These are phyloP conservation scores for Corynascus novoguineensis DNA, from an alignment of 495 filamentous ascomycete species.

Conservation along the genomic window DNA sequence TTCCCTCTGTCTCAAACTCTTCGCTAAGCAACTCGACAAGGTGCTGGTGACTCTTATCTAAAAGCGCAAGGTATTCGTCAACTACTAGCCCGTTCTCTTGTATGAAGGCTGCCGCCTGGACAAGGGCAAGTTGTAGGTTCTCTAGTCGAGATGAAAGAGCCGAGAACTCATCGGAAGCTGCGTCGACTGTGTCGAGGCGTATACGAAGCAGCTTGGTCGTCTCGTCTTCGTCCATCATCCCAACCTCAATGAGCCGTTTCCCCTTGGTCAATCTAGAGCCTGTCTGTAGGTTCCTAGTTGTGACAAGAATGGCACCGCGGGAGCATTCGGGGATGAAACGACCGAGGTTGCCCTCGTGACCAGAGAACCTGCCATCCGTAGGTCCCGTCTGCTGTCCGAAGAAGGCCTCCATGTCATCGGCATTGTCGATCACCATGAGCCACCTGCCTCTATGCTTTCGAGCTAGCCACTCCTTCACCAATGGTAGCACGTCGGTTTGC, in stretches of 20 bases:
- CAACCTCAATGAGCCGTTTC: conserved; percentile 19
- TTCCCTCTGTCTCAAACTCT: conserved; percentile 20
- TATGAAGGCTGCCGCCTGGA: conserved; percentile 47
- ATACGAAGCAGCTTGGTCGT: conserved; percentile 18
- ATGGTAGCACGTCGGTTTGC: conserved; percentile 28
- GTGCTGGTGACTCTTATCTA: conserved; percentile 23
- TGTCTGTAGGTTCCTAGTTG: conserved; percentile 34
- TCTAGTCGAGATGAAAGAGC: conserved; percentile 35
- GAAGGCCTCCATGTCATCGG: conserved; percentile 33
- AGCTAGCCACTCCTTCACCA: conserved; percentile 38
- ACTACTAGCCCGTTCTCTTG: conserved; percentile 33
- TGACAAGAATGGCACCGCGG: conserved; percentile 37
- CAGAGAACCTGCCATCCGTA: background rate
- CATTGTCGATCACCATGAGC: conserved; percentile 51
- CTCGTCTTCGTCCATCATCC: conserved; percentile 31
- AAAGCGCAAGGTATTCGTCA: conserved; percentile 31
- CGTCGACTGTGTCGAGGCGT: conserved; percentile 5
- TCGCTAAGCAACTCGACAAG: conserved; percentile 24
- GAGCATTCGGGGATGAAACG: conserved; percentile 33
- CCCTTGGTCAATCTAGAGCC: conserved; percentile 24
- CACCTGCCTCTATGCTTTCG: conserved; percentile 34
- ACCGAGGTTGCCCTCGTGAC: conserved; percentile 12
- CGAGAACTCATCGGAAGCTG: background rate
- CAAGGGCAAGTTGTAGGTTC: conserved; percentile 44
- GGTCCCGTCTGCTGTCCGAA: background rate